Evolutionary conservation across 768 basidiomycete genomes (phyloP).

Genomic region (Tricholoma sp.): DNA sequence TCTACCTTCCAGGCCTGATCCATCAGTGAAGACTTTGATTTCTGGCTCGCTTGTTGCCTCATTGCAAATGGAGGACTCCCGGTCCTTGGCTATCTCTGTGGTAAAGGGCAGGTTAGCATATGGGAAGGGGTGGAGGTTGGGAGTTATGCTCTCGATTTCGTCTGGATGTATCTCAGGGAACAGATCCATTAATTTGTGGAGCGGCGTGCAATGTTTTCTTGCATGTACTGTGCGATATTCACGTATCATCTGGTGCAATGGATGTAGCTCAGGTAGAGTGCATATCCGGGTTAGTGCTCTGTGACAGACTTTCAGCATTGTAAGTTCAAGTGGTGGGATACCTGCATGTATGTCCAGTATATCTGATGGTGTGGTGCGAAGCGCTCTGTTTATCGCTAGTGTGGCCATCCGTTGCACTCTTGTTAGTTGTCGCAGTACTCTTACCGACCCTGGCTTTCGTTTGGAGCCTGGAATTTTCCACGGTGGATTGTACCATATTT

Average conservation of each 20-base stretch:
- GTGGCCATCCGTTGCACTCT: conserved; percentile 11
- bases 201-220: background rate
- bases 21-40: too few relatives aligned
- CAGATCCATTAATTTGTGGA: background rate
- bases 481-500: conserved; percentile 18
- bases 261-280: conserved; percentile 9
- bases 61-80: too few relatives aligned
- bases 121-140: background rate
- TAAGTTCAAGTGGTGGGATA: too few relatives aligned
- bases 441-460: conserved; percentile 1
- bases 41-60: too few relatives aligned
- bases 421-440: conserved; percentile 1
- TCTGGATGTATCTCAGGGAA: too few relatives aligned
- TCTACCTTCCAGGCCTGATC: too few relatives aligned
- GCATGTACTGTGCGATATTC: background rate
- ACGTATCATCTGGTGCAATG: background rate
- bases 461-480: background rate
- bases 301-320: too few relatives aligned
- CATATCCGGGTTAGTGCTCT: too few relatives aligned
- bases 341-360: too few relatives aligned
- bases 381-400: conserved; percentile 8
- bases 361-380: too few relatives aligned
- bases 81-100: too few relatives aligned
- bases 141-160: background rate
- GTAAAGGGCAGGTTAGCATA: too few relatives aligned